Base-by-base conservation (phyloP, 2,329 filamentous ascomycete genomes). In the Metarhizium guizhouense region DNA sequence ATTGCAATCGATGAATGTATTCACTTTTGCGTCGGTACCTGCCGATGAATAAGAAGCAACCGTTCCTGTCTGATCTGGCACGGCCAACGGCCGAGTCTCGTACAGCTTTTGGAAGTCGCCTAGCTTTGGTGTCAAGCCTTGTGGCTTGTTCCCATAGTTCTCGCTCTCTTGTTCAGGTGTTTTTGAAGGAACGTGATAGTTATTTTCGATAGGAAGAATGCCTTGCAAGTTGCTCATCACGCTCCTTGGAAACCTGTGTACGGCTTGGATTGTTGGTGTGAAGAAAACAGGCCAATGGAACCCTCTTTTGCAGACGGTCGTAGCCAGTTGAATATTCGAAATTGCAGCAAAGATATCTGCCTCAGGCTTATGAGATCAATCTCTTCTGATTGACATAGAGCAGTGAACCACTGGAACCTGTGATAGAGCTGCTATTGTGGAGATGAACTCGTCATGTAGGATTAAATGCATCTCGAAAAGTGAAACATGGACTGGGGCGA, bases 71-170 rank as follows among this genome's bases (percentile, higher is more conserved):
- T 13, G 45, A 6, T 14, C 45, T 30, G 14, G 8, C 20, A 48
- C 25, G 45, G n/a, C 1, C 8, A 13, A 34, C 18, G 25, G 13
- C 20, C 34, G 11, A 29, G 45, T 38, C 32, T 30, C 18, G 32
- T 55, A 55, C 34, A 53, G 29, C 36, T 47, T 52, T 34, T 51
- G 51, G 16, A 58, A 56, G 34, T 58, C 56, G 32, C 56, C 56
- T n/a, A 58, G 48, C 56, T 52, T 56, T 11, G 54, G 51, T 29
- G 50, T 48, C 5, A 38, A 38, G 11, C 47, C 18, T 11, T 14
- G 18, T 30, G 13, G 6, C 10, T 30, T 13, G 25, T 30, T 30
- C 25, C 10, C 25, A 16, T 30, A 16, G 4, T 30, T 20, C 14
- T 48, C 25, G 45, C 42, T 20, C 6, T 6, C 42, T 45, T 45